Evolutionary conservation across 192 early-diverging fungal genomes (phyloP), one percentile per base, ranked within the genome.

Genomic region (Pecoramyces ruminantium): DNA sequence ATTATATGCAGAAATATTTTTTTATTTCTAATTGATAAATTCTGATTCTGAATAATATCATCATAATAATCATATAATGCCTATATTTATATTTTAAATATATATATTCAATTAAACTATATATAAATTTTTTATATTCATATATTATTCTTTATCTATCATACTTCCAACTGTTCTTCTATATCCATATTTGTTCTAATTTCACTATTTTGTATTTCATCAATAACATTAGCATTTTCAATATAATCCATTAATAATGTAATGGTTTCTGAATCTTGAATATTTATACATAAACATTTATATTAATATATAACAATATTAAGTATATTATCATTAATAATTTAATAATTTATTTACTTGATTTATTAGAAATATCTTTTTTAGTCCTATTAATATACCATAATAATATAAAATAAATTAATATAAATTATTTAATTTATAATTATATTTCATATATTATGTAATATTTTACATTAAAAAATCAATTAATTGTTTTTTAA

Each of bases 11-110:
- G 82, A 29, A 91, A 81, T 82, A 80, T 84, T 15, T 83, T 79
- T 21, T 79, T 78, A 29, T 81, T 81, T 30, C 85, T 38, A 25
- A 88, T 85, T 67, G 82, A 83, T 29, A 83, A 86, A 29, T 83
- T 79, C 30, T 87, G 85, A 21, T 86, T 80, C 79, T 86, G 80
- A 40, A 91, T 91, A 40, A 81, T 87, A 58, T 42, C 51, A 39
- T 86, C 84, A 83, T 88, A 91, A 81, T 89, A 90, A 27, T 84
- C 82, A 86, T 88, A 91, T 78, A 91, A 90, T 13, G 87, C 85
- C 86, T 89, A 67, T 29, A 67, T 21, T 21, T 21, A 14, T 15
- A 51, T 51, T 40, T n/a, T n/a, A n/a, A n/a, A n/a, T n/a, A n/a
- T n/a, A n/a, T n/a, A n/a, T n/a, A n/a, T n/a, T n/a, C n/a, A n/a